A percentile compares a stretch with the other conserved stretches of the same genome.
Evolutionary conservation across 495 filamentous ascomycete species (phyloP).

Genomic region (Aspergillus wentii): DNA sequence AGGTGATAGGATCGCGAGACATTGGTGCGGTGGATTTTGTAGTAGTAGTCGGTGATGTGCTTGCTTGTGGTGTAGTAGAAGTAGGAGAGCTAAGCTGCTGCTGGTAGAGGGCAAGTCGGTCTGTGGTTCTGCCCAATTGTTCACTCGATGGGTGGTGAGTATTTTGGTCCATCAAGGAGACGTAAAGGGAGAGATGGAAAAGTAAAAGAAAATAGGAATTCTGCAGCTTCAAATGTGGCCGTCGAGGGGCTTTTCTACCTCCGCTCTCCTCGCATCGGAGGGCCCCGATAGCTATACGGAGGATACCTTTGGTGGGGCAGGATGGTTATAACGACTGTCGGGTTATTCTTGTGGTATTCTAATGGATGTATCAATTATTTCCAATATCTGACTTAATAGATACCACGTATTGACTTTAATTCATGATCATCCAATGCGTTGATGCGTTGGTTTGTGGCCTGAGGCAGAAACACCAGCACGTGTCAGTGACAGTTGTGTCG

Average conservation of each 20-base stretch:
- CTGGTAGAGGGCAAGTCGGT: constrained; percentile 35
- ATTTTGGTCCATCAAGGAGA: constrained; percentile 24
- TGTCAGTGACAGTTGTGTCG: too few relatives aligned
- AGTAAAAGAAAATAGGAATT: constrained; percentile 2
- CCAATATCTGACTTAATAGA: too few relatives aligned
- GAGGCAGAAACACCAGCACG: not conserved
- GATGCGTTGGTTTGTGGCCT: not conserved
- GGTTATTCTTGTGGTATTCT: too few relatives aligned
- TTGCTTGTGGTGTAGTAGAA: too few relatives aligned
- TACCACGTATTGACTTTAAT: too few relatives aligned
- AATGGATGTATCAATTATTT: too few relatives aligned
- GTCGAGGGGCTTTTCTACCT: constrained; percentile 22
- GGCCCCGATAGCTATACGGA: constrained; percentile 35
- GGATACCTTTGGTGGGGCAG: constrained; percentile 27
- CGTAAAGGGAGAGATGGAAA: constrained; percentile 2
- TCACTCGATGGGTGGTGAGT: constrained; percentile 7
- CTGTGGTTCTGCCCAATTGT: constrained; percentile 23
- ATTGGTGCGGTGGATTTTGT: constrained; percentile 38
- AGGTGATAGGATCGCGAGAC: constrained; percentile 73
- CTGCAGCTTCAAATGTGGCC: too few relatives aligned
- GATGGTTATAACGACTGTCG: too few relatives aligned
- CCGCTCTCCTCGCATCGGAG: constrained; percentile 29
- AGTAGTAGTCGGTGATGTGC: constrained; percentile 10
- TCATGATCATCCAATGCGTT: too few relatives aligned
- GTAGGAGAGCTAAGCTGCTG: constrained; percentile 32